Percentiles rank a stretch among this genome's conserved stretches.
Evolutionary conservation across 176 grass and related monocot genomes (phyloP).

Genomic region (Lolium multiflorum): DNA sequence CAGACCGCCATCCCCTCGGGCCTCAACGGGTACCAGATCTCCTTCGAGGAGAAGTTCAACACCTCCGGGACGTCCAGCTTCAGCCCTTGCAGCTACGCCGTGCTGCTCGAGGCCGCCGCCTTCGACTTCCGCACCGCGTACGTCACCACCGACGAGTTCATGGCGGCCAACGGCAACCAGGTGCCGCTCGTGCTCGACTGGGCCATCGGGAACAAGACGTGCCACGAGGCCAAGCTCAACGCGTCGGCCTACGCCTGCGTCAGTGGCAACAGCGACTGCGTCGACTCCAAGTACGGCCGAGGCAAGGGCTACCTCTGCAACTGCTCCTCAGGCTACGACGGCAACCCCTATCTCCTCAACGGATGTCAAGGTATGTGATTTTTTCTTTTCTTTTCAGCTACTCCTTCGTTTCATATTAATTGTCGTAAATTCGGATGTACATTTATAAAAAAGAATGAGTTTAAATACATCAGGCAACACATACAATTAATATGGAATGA

Average conservation of each 20-base stretch:
- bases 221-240: constrained; percentile 47
- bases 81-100: constrained; percentile 61
- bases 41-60: constrained; percentile 55
- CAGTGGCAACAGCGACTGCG: constrained; percentile 51
- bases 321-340: constrained; percentile 62
- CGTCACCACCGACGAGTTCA: constrained; percentile 53
- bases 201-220: constrained; percentile 62
- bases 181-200: constrained; percentile 73
- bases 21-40: constrained; percentile 45
- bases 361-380: constrained; percentile 66
- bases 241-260: constrained; percentile 56
- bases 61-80: constrained; percentile 7
- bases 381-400: neutral
- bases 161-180: constrained; percentile 2
- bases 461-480: too few species aligned
- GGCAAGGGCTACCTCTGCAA: constrained; percentile 69
- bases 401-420: too few species aligned
- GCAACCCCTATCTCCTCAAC: constrained; percentile 70
- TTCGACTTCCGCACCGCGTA: constrained; percentile 61
- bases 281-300: constrained; percentile 52
- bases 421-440: too few species aligned
- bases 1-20: constrained; percentile 60
- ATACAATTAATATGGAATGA: too few species aligned
- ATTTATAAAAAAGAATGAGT: too few species aligned
- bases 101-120: constrained; percentile 56